phyloP scores from a whole-genome alignment of 1,139 yeast genomes.

The Protomyces macrosporus region DNA sequence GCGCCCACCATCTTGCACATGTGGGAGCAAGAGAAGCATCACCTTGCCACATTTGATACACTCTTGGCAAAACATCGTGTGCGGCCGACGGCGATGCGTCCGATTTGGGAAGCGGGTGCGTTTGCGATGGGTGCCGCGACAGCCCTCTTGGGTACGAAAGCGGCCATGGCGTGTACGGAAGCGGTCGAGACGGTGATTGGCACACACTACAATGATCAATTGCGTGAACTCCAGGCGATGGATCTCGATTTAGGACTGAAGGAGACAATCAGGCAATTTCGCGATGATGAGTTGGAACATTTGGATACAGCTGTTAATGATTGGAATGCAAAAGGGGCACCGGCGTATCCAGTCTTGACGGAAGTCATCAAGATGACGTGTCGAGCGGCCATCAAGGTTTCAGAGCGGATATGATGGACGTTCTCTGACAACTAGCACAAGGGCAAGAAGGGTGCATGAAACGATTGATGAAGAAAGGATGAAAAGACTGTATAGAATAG shows the following conservation, averaged over 20 bases:
- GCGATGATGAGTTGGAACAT: slow-evolving; percentile 96
- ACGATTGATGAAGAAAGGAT: background rate
- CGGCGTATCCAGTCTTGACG: slow-evolving; percentile 81
- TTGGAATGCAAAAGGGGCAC: slow-evolving; percentile 80
- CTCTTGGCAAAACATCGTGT: slow-evolving; percentile 74
- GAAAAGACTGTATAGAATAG: background rate
- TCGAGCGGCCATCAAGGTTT: slow-evolving; percentile 28
- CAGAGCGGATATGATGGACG: slow-evolving; percentile 25
- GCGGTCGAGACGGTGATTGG: slow-evolving; percentile 99
- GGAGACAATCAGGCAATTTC: slow-evolving; percentile 61
- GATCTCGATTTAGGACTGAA: slow-evolving; percentile 56
- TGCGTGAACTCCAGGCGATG: slow-evolving; percentile 66
- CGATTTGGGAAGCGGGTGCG: slow-evolving; percentile 91
- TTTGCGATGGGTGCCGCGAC: slow-evolving; percentile 80
- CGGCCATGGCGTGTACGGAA: slow-evolving; percentile 99
- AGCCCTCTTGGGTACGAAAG: slow-evolving; percentile 82
- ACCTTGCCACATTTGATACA: slow-evolving; percentile 74
- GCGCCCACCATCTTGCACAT: slow-evolving; percentile 74
- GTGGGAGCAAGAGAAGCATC: slow-evolving; percentile 98
- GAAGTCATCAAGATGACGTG: slow-evolving; percentile 74
- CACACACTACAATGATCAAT: slow-evolving; percentile 85
- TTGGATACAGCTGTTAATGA: slow-evolving; percentile 85
- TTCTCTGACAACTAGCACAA: background rate
- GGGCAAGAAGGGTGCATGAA: background rate
- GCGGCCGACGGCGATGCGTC: slow-evolving; percentile 84